phyloP scores from a whole-genome alignment of 768 basidiomycete species.

The Boletus pseudo-olivaceus region DNA sequence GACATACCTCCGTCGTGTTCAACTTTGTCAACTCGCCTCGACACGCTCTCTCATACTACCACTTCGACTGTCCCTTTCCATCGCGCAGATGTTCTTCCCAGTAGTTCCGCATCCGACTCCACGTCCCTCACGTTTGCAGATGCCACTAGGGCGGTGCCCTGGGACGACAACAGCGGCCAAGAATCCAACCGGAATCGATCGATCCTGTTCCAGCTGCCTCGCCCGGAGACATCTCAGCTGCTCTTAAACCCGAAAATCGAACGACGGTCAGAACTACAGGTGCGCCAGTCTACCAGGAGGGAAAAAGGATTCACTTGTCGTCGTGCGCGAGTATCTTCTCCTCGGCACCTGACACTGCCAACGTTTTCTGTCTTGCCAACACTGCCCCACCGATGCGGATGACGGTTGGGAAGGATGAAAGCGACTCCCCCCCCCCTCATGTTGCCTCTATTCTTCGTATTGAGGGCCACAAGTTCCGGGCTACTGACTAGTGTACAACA shows the following conservation, averaged over 20 bases:
- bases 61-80: conserved; percentile 31
- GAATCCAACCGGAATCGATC: conserved; percentile 34
- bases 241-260: conserved; percentile 1
- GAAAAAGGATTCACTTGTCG: conserved; percentile 21
- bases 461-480: too few relatives aligned
- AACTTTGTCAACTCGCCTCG: too few relatives aligned
- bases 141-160: conserved; percentile 48
- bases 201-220: not conserved
- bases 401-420: conserved; percentile 1
- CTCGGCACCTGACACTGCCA: not conserved
- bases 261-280: not conserved
- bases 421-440: too few relatives aligned
- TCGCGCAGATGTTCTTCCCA: conserved; percentile 42
- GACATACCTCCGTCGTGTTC: too few relatives aligned
- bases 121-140: conserved; percentile 49
- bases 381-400: not conserved
- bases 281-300: not conserved
- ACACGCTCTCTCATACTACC: too few relatives aligned
- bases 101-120: conserved; percentile 55
- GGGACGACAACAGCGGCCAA: conserved; percentile 49
- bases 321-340: not conserved
- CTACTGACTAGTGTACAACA: too few relatives aligned
- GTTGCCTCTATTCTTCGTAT: too few relatives aligned
- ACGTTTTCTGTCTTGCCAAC: too few relatives aligned
- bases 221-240: not conserved